Evolutionary conservation across 2,329 filamentous ascomycete genomes (phyloP), one percentile per base, ranked within the genome.

Genomic region (Cladosporium sp.): DNA sequence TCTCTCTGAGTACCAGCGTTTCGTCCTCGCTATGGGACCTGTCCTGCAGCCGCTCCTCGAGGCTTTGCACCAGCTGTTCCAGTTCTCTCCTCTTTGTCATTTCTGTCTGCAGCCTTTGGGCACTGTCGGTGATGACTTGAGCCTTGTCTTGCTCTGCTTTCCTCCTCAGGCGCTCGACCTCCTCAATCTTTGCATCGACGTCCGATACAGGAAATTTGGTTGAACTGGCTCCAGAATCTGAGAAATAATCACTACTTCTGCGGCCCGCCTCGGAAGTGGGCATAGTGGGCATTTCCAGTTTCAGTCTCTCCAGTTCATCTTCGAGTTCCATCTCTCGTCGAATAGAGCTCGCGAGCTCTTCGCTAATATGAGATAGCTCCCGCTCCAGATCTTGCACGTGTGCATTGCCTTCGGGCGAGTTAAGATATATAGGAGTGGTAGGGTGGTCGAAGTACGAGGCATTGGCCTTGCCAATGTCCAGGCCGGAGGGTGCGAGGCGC

Each of bases 181-280:
- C 92, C 73, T 90, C 87, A 4, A 84, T 72, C 71, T 84, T 86
- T 36, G 79, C 80, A 55, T 86, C 84, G 15, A 79, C 80, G 67
- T 86, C 83, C 57, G 92, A 90, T 68, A 85, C 81, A 1, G 90
- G 89, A 74, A 89, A 90, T 74, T 92, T 91, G 63, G 92, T 86
- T 1, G 92, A 94, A 77, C 92, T 94, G 66, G 92, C 90, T 36
- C 95, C 95, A 6, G 93, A 97, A 78, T 99, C 95, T 2, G 95
- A 99, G 77, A 95, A 99, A 80, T 99, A 98, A 80, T 99, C 95
- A 80, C 95, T 98, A 11, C 92, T 96, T 68, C 94, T 87, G 76
- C 91, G 90, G 69, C 86, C 88, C 32, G 85, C 75, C n/a, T 74
- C 72, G 30, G 70, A 68, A 73, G 71, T 82, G 21, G 72, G 67